Conservation (phyloP, 1,284 basidiomycete species). For the Rhodotorula sp. region DNA sequence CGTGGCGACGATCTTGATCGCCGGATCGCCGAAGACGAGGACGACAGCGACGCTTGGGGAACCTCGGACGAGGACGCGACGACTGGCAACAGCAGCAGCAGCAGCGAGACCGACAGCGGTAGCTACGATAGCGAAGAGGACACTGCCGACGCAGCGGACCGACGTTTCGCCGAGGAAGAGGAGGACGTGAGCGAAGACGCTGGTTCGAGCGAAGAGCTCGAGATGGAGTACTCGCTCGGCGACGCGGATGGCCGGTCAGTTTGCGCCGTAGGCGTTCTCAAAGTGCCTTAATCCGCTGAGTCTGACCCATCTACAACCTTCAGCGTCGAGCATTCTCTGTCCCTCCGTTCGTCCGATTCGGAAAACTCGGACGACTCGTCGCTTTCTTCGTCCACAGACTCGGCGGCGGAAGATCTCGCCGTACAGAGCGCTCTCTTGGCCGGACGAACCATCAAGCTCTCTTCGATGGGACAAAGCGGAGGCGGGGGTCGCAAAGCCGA, state of each 20-base stretch:
- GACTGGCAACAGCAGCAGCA: too few species aligned
- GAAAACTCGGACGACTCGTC: constrained; percentile 20
- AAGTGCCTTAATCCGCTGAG: too few species aligned
- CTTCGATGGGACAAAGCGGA: constrained; percentile 24
- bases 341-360: constrained; percentile 21
- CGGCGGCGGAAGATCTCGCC: constrained; percentile 25
- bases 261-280: background rate
- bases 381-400: constrained; percentile 26
- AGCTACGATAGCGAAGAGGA: constrained; percentile 20
- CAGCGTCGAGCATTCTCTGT: constrained; percentile 34
- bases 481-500: constrained; percentile 20
- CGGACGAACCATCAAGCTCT: constrained; percentile 22
- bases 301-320: too few species aligned
- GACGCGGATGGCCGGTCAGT: constrained; percentile 37
- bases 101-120: background rate
- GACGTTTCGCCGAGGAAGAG: constrained; percentile 10
- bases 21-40: constrained; percentile 17
- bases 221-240: constrained; percentile 34
- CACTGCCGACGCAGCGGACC: constrained; percentile 14
- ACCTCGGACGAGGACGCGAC: constrained; percentile 14
- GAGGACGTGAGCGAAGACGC: constrained; percentile 29
- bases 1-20: constrained; percentile 22
- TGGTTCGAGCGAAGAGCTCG: constrained; percentile 32
- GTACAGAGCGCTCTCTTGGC: constrained; percentile 33
- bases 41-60: constrained; percentile 30